Evolutionary conservation across 164 flowering plant genomes (phyloP).

Genomic region (Chimonanthus salicifolius): DNA sequence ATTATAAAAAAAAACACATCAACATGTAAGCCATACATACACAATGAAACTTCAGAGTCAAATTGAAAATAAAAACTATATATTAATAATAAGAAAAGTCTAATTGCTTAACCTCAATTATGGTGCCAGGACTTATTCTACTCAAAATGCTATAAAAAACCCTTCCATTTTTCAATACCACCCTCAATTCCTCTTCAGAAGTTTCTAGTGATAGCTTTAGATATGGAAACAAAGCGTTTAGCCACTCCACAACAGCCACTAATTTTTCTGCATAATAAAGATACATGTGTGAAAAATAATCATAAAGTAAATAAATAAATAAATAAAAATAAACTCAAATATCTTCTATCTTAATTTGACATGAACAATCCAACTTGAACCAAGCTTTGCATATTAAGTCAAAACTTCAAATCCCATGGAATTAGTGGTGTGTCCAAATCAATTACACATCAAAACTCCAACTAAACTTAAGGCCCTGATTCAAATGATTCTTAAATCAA

Average conservation of each 20-base stretch:
- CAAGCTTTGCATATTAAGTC: no score
- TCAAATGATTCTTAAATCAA: no score
- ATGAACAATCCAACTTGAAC: no score
- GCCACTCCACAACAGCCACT: conserved; percentile 50
- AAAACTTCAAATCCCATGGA: no score
- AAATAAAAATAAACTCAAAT: no score
- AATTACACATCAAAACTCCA: no score
- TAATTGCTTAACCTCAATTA: conserved; percentile 34
- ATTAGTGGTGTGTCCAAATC: no score
- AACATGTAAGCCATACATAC: no score
- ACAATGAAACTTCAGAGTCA: neutral
- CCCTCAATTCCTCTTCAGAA: conserved; percentile 64
- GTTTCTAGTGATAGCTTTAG: conserved; percentile 43
- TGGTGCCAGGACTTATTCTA: conserved; percentile 44
- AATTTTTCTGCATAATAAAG: neutral
- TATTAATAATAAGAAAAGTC: neutral
- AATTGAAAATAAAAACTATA: neutral
- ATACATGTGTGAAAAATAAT: no score
- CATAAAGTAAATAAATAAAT: no score
- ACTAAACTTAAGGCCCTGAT: no score
- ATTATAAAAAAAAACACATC: neutral
- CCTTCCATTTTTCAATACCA: conserved; percentile 51
- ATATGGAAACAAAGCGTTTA: conserved; percentile 46
- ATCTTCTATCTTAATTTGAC: no score
- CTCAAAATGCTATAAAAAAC: conserved; percentile 48